Percentiles rank a stretch among this genome's conserved stretches.
These are phyloP conservation scores for Xylaria scruposa DNA, from an alignment of 495 filamentous ascomycete species.

Conservation along the genomic window DNA sequence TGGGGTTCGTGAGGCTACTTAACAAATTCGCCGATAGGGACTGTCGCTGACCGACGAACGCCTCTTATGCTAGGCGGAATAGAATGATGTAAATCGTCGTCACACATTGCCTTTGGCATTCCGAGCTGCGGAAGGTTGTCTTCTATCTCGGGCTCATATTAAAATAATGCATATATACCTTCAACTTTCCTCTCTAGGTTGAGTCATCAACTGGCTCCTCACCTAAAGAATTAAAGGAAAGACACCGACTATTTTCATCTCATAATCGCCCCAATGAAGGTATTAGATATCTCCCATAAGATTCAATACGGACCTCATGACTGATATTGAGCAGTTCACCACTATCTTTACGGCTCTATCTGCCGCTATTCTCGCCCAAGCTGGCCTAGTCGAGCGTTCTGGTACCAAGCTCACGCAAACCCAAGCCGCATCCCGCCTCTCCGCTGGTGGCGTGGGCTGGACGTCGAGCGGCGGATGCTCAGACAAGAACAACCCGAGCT, in stretches of 20 bases:
- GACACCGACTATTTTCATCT: background rate
- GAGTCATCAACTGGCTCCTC: background rate
- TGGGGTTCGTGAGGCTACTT: conserved; percentile 9
- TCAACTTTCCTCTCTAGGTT: background rate
- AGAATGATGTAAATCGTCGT: background rate
- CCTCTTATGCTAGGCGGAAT: background rate
- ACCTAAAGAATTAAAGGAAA: background rate
- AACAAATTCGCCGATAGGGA: background rate
- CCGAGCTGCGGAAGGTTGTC: background rate
- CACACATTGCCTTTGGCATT: background rate
- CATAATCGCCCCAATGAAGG: conserved; percentile 11
- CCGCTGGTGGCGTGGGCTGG: conserved; percentile 24
- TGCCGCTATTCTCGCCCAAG: conserved; percentile 18
- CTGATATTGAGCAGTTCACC: conserved; percentile 5
- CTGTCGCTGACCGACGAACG: conserved; percentile 15
- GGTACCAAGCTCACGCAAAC: conserved; percentile 31
- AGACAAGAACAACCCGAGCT: conserved; percentile 25
- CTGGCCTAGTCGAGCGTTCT: conserved; percentile 17
- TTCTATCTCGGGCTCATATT: background rate
- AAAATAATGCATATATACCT: background rate
- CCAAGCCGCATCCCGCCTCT: conserved; percentile 23
- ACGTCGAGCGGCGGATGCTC: conserved; percentile 29
- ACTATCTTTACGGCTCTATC: conserved; percentile 12
- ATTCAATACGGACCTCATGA: background rate
- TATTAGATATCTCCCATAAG: background rate